phyloP scores from a whole-genome alignment of 441 rosid species.

The Dalechampia spathulata region DNA sequence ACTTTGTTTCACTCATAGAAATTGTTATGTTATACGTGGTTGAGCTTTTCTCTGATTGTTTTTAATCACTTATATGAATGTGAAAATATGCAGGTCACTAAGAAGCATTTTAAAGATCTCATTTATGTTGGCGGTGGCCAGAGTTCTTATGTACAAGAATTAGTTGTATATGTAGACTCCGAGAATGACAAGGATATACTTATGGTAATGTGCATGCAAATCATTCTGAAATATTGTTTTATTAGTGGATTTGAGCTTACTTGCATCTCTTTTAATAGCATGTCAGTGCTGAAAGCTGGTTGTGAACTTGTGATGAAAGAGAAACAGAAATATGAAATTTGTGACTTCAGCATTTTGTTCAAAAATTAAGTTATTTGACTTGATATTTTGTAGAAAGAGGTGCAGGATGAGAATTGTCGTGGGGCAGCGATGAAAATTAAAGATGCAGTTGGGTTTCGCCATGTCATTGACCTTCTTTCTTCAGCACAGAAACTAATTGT shows the following conservation, averaged over 20 bases:
- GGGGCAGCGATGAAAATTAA: conserved; percentile 48
- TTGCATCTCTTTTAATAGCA: background rate
- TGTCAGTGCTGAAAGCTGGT: background rate
- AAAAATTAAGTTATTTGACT: background rate
- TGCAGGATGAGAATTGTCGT: conserved; percentile 42
- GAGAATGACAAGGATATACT: conserved; percentile 51
- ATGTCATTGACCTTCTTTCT: conserved; percentile 79
- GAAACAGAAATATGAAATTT: background rate
- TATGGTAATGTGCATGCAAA: conserved; percentile 41
- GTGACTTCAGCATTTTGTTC: background rate
- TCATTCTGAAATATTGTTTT: background rate
- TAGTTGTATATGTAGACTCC: conserved; percentile 64
- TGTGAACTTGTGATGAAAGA: background rate
- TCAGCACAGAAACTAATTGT: conserved; percentile 73
- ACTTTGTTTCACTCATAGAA: background rate
- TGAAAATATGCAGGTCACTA: conserved; percentile 35
- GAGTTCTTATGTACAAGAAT: conserved; percentile 30
- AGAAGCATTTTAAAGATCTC: conserved; percentile 73
- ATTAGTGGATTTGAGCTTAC: background rate
- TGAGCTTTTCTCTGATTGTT: background rate
- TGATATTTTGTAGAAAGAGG: conserved; percentile 46
- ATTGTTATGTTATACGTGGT: background rate
- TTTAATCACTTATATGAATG: background rate
- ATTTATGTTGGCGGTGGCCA: conserved; percentile 35
- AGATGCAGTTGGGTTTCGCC: conserved; percentile 76